Base-by-base conservation (phyloP, 192 early-diverging fungal genomes). In the Entrophospora sp. region DNA sequence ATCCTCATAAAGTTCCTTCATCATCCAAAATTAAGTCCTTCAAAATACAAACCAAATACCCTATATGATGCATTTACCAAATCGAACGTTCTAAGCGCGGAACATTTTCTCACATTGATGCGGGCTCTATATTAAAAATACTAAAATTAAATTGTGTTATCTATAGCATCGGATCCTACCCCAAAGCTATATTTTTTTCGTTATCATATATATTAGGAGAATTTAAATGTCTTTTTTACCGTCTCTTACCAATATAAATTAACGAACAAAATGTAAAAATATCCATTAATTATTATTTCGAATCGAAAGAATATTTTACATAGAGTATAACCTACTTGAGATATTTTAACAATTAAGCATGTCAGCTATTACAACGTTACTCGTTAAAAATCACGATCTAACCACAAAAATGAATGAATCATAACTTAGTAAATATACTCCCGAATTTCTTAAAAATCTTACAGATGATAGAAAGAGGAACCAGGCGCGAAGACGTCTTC, bases 311-410 rank as follows among this genome's bases (percentile, higher is more conserved):
- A 43, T 24, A 57, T 57, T 14, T 57, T 57, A 3, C 25, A 57
- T 34, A 57, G 24, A 30, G 24, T 6, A 35, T 57, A 57, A 57
- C 12, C 30, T 28, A 57, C 53, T 57, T 25, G 49, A 32, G 25
- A 8, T 57, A 31, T 30, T 25, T 30, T 31, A 31, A 57, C 27
- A 31, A 30, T 57, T 32, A n/a, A 32, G 2, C 30, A 57, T 57
- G 53, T 57, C 53, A 57, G 30, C 53, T 5, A 30, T 57, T 14
- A 20, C 30, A 32, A 57, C 53, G 9, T 30, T 30, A 57, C 24
- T 57, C 30, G 53, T 57, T 35, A 25, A 48, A 32, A 57, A 57
- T 30, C 31, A 57, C 53, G 31, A 57, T 57, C 53, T 57, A 30
- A 57, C 6, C 20, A 16, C 30, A 25, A 35, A 57, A 5, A 57